Conservation (phyloP, 352 stramenopile genomes). For the Paralagenidium karlingii region DNA sequence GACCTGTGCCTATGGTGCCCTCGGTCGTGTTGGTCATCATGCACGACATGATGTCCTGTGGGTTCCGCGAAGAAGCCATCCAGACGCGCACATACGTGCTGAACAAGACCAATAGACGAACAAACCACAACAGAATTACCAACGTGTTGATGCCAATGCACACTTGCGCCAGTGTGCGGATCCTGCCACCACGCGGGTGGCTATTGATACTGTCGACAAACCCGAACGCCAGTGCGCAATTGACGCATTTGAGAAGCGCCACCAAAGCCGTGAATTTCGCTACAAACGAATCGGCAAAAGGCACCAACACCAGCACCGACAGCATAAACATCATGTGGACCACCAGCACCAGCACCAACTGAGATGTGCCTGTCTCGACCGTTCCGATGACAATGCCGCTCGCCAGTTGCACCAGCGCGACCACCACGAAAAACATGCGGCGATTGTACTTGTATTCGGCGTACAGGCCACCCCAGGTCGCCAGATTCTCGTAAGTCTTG, state of each 20-base stretch:
- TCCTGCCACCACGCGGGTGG: conserved; percentile 12
- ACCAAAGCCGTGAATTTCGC: conserved; percentile 34
- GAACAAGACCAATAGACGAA: conserved; percentile 46
- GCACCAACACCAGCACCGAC: conserved; percentile 24
- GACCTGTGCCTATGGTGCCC: no score
- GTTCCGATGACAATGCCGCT: conserved; percentile 39
- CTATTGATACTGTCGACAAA: conserved; percentile 38
- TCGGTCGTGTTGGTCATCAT: no score
- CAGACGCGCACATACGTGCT: conserved; percentile 38
- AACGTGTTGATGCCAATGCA: conserved; percentile 58
- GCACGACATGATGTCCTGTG: no score
- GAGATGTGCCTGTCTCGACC: conserved; percentile 33
- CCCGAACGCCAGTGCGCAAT: conserved; percentile 38
- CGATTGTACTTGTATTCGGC: conserved; percentile 39
- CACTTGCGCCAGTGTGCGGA: conserved; percentile 31
- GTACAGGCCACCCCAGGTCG: conserved; percentile 49
- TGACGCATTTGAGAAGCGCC: conserved; percentile 36
- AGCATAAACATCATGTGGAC: conserved; percentile 39
- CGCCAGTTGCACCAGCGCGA: conserved; percentile 34
- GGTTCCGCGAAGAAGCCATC: no score
- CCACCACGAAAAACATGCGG: conserved; percentile 55
- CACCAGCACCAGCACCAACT: conserved; percentile 38
- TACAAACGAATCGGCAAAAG: conserved; percentile 22
- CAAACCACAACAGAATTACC: conserved; percentile 39
- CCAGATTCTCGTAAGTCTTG: conserved; percentile 37